Evolutionary conservation across 108 stramenopile genomes (phyloP), one percentile per base, ranked within the genome.

Genomic region (Cyclotella cryptica): DNA sequence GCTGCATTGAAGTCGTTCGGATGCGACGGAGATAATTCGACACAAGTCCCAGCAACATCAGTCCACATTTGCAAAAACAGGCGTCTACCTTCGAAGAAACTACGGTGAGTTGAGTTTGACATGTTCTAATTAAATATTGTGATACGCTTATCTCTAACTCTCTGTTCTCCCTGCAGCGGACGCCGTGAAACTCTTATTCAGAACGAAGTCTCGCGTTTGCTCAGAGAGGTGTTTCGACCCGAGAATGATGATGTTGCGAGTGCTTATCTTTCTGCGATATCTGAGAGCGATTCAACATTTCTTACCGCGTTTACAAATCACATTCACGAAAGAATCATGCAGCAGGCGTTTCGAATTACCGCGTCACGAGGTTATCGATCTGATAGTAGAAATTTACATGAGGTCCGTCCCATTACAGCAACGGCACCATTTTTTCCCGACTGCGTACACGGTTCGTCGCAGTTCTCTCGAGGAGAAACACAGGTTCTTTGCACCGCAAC

Each of bases 381-480:
- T 57, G 93, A 94, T 74, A 81, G 87, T 21, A 88, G 93, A 17
- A 51, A 40, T 39, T 11, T 76, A 0, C 61, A 71, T 49, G 85
- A 64, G 3, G 59, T 77, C 24, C 77, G 77, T 11, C 77, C 70
- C 3, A 70, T 77, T 52, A 29, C 45, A 21, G 77, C 77, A 1
- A 52, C 19, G 7, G 62, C 59, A 18, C 77, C 77, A 12, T 47
- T 77, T 10, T 53, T 77, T 53, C 77, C 77, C 26, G 70, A 88
- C 57, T 75, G 46, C 19, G 93, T 93, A 6, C 96, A 96, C 71
- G 96, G 96, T n/a, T 91, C 90, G 17, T 83, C 93, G 18, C 30
- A 91, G 7, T 96, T 96, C 66, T 75, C 88, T 30, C 66, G 96
- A 61, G 96, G 96, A 40, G 92, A 91, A 58, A 96, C 96, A 1